Base-by-base conservation (phyloP, 495 filamentous ascomycete genomes). In the Penicillium arizonense region DNA sequence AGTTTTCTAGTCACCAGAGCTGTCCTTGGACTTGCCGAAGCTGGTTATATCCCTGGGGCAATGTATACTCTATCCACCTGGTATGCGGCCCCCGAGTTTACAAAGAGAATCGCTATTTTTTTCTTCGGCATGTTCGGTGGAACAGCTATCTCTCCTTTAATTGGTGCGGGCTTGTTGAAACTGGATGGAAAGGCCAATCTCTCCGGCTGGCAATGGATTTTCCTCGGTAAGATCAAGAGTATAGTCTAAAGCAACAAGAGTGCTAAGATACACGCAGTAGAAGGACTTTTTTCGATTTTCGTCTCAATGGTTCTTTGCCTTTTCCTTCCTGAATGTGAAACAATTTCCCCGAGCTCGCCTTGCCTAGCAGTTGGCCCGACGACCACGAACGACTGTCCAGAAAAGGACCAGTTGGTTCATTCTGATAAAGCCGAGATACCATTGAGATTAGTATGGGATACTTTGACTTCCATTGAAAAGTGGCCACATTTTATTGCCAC, bases 201-300 rank as follows among this genome's bases (percentile, higher is more conserved):
- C 0, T 50, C 63, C 1, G 82, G 82, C 0, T 85, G 82, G 82
- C 73, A 80, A 45, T 86, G 81, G 81, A 69, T 86, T 5, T 83
- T 84, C 58, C 47, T 81, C 5, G 60, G 65, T 68, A 33, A 41
- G 55, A 5, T 39, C n/a, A 12, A 20, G 4, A 3, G 16, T 23
- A 4, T 18, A 9, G 26, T 4, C 9, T 21, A 16, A 6, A 26
- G 20, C 1, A 28, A n/a, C 40, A 10, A n/a, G 11, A n/a, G 11
- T n/a, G 35, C 40, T 61, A 39, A 59, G 3, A 24, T 12, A 16
- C 13, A 20, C 35, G 1, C 13, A 69, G 68, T 78, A 20, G 78
- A 81, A 47, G 80, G 81, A 4, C 36, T 75, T 2, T 74, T 78
- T 43, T 77, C 79, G 1, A 59, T 82, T 28, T 33, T 64, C 5